phyloP scores from a whole-genome alignment of 768 basidiomycete genomes.

The Lentinus brumalis region DNA sequence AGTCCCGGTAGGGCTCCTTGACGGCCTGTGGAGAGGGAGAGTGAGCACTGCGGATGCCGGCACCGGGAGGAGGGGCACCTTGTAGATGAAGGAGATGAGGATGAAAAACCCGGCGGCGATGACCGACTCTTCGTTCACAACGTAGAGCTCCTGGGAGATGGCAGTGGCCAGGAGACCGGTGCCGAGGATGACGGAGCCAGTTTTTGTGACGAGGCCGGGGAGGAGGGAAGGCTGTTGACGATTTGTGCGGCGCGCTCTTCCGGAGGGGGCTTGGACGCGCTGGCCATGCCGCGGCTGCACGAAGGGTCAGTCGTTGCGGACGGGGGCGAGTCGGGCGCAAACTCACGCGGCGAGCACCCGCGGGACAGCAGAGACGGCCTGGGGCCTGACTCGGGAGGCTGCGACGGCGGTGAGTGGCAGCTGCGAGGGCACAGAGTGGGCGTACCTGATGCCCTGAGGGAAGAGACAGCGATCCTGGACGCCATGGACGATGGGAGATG shows the following conservation, averaged over 20 bases:
- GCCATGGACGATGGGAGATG: constrained; percentile 47
- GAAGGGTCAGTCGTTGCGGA: neutral
- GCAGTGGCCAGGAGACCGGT: constrained; percentile 87
- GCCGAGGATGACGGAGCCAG: constrained; percentile 88
- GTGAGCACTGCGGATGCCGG: neutral
- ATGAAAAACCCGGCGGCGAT: constrained; percentile 83
- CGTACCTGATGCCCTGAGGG: constrained; percentile 61
- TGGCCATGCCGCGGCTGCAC: constrained; percentile 66
- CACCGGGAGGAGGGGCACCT: constrained; percentile 47
- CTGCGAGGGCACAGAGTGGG: neutral
- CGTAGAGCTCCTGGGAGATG: constrained; percentile 96
- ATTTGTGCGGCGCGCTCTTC: constrained; percentile 88
- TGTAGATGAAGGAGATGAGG: constrained; percentile 79
- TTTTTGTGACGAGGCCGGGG: constrained; percentile 90
- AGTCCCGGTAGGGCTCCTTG: constrained; percentile 86
- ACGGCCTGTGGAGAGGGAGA: constrained; percentile 50
- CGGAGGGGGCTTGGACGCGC: constrained; percentile 64
- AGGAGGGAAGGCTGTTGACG: constrained; percentile 84
- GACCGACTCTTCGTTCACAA: constrained; percentile 95
- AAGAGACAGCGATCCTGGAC: constrained; percentile 69
- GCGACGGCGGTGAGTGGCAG: neutral
- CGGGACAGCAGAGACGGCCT: constrained; percentile 30
- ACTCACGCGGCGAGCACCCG: constrained; percentile 34
- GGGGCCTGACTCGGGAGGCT: constrained; percentile 51
- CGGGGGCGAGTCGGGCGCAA: neutral